Percentiles rank a stretch among this genome's conserved stretches.
Conservation (phyloP, 768 basidiomycete genomes). For the Exidia glandulosa region DNA sequence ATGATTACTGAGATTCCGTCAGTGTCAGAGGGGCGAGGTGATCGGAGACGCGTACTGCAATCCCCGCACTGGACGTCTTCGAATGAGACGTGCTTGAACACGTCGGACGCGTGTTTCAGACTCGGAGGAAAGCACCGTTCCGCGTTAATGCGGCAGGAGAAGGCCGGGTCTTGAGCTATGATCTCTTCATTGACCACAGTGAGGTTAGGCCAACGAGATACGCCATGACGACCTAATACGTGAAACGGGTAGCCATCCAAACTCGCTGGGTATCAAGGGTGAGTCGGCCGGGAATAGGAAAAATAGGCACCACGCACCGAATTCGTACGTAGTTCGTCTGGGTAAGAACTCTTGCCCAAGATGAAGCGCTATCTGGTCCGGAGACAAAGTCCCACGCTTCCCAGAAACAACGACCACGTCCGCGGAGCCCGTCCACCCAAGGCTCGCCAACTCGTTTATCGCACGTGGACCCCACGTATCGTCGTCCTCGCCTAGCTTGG, state of each 20-base stretch:
- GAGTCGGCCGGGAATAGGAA: no score
- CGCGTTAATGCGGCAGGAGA: slow-evolving; percentile 9
- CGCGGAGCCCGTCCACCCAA: background rate
- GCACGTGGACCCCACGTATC: slow-evolving; percentile 3
- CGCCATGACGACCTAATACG: background rate
- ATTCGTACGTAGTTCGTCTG: background rate
- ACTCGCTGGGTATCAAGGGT: no score
- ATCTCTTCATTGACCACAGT: background rate
- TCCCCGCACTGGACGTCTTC: slow-evolving; percentile 23
- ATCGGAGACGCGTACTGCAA: slow-evolving; percentile 10
- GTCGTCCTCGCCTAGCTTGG: slow-evolving; percentile 7
- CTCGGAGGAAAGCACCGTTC: slow-evolving; percentile 12
- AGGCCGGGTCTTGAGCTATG: background rate
- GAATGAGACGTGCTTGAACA: slow-evolving; percentile 26
- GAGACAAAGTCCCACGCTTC: no score
- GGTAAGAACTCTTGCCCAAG: no score
- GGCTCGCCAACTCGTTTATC: background rate
- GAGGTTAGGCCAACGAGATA: background rate
- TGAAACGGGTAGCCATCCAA: slow-evolving; percentile 4
- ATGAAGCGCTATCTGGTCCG: no score
- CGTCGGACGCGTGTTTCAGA: slow-evolving; percentile 11
- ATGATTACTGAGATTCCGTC: slow-evolving; percentile 14
- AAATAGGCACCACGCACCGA: background rate
- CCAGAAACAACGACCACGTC: no score
- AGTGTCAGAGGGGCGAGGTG: background rate